phyloP scores from a whole-genome alignment of 2,329 filamentous ascomycete genomes.

The Botrytis pseudocinerea region DNA sequence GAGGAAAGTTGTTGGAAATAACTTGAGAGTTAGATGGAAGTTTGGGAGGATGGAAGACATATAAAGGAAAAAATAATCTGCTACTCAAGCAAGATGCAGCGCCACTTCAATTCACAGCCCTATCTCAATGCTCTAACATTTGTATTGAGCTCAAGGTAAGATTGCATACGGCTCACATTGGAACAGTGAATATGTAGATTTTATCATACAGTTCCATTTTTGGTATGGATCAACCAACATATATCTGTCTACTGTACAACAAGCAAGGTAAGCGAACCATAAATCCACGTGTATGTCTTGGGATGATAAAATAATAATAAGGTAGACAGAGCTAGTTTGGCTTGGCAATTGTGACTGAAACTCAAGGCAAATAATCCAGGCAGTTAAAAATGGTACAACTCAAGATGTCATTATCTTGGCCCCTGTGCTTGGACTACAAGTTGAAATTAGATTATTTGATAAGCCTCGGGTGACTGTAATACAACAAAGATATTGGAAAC shows the following conservation, averaged over 20 bases:
- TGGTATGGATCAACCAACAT: background rate
- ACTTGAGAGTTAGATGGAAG: background rate
- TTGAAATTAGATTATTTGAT: background rate
- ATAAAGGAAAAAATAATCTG: background rate
- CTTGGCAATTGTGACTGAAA: background rate
- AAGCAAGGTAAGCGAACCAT: background rate
- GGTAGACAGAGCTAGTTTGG: fast-evolving
- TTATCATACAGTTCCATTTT: fast-evolving
- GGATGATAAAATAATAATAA: too few species aligned
- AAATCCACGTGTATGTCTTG: background rate
- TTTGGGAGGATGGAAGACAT: background rate
- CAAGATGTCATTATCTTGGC: background rate
- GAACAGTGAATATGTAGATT: background rate
- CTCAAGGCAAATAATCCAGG: too few species aligned
- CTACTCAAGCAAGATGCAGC: background rate
- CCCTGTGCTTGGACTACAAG: background rate
- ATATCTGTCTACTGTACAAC: background rate
- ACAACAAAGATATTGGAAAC: background rate
- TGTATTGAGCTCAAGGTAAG: background rate
- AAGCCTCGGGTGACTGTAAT: background rate
- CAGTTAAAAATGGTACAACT: fast-evolving
- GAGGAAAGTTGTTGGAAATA: background rate
- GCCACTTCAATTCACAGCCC: background rate
- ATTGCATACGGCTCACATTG: background rate
- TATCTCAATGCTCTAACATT: fast-evolving